Percentiles rank a stretch among this genome's conserved stretches.
Evolutionary conservation across 148 eudicot genomes (phyloP).

Genomic region (Linanthus parryae): DNA sequence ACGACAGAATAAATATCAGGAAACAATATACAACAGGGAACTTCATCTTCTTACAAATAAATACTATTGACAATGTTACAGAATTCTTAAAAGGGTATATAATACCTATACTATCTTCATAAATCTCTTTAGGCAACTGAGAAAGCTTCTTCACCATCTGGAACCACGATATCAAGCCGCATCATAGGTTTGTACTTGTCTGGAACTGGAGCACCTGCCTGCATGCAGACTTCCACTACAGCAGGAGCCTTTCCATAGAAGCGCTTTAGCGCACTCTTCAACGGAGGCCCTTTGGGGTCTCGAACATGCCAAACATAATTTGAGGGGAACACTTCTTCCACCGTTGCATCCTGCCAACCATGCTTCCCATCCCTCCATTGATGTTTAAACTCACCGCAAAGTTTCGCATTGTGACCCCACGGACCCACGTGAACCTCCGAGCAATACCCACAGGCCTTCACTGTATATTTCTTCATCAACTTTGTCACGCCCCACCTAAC

Average conservation of each 20-base stretch:
- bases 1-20: too few species aligned
- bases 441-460: conserved; percentile 98
- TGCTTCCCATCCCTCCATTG: conserved; percentile 99
- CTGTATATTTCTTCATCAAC: conserved; percentile 70
- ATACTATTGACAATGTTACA: too few species aligned
- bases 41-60: too few species aligned
- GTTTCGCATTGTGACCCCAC: conserved; percentile 97
- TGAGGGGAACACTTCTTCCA: conserved; percentile 81
- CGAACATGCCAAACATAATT: conserved; percentile 93
- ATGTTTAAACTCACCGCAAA: conserved; percentile 95
- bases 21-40: too few species aligned
- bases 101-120: too few species aligned
- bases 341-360: conserved; percentile 93
- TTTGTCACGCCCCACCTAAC: conserved; percentile 61
- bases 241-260: conserved; percentile 96
- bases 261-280: conserved; percentile 52
- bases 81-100: too few species aligned
- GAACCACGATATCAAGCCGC: conserved; percentile 91
- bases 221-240: conserved; percentile 77
- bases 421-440: conserved; percentile 98
- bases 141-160: conserved; percentile 71
- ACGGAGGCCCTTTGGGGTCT: conserved; percentile 70
- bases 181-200: conserved; percentile 70
- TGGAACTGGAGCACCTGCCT: conserved; percentile 81
- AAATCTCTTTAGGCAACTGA: conserved; percentile 38